Conservation (phyloP, 352 stramenopile species). For the Plasmopara muralis region DNA sequence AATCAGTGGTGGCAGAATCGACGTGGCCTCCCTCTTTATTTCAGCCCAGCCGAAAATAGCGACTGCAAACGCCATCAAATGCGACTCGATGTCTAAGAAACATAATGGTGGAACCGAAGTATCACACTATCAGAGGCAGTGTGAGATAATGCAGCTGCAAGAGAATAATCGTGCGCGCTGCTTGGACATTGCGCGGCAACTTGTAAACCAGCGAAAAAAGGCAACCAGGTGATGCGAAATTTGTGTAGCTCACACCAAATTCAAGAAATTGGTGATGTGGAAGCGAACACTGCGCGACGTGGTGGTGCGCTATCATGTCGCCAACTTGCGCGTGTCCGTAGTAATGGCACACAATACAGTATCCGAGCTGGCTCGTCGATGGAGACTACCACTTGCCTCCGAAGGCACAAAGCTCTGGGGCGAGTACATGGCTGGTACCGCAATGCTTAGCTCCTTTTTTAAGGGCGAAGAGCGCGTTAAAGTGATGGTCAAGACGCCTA, state of each 20-base stretch:
- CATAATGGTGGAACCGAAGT: conserved; percentile 6
- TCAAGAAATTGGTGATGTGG: conserved; percentile 23
- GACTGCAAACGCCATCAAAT: conserved; percentile 1
- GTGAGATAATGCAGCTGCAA: conserved; percentile 50
- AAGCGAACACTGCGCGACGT: conserved; percentile 56
- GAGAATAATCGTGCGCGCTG: conserved; percentile 55
- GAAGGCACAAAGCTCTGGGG: conserved; percentile 59
- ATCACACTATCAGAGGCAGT: conserved; percentile 32
- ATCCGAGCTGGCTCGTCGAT: conserved; percentile 48
- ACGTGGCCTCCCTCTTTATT: conserved; percentile 20
- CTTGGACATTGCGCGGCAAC: conserved; percentile 35
- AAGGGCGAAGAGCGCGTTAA: conserved; percentile 85
- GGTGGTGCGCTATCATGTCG: conserved; percentile 65
- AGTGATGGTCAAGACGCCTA: conserved; percentile 52
- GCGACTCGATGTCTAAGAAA: conserved; percentile 12
- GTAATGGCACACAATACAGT: conserved; percentile 59
- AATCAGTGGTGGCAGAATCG: conserved; percentile 13
- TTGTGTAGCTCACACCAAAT: not conserved
- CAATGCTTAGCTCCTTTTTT: conserved; percentile 84
- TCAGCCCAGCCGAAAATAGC: conserved; percentile 10
- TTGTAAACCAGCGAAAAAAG: conserved; percentile 50
- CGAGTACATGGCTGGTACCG: conserved; percentile 83
- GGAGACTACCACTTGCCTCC: conserved; percentile 36
- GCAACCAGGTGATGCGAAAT: conserved; percentile 6
- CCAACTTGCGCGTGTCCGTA: conserved; percentile 73